These are phyloP conservation scores for Ailanthus altissimus DNA, from an alignment of 345 rosid species.

Conservation along the genomic window DNA sequence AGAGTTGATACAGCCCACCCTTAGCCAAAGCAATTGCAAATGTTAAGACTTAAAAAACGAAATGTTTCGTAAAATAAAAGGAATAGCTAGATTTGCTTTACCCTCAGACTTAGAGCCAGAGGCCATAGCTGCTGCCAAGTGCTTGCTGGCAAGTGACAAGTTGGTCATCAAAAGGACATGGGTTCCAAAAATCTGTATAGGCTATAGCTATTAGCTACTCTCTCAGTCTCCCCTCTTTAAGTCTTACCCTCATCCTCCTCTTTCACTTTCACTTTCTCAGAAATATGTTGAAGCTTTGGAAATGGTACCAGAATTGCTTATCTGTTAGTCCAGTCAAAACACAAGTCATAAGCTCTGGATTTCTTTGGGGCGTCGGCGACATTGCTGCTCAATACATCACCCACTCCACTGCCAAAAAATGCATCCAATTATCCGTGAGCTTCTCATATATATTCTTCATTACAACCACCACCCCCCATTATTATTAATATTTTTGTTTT, in stretches of 20 bases:
- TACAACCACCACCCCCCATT: neutral
- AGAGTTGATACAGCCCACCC: too few relatives aligned
- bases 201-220: neutral
- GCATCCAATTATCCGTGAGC: conserved; percentile 44
- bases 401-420: conserved; percentile 60
- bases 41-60: too few relatives aligned
- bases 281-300: conserved; percentile 72
- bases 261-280: neutral
- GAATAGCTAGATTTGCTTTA: neutral
- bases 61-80: neutral
- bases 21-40: too few relatives aligned
- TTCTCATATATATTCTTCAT: neutral
- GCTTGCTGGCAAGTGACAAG: conserved; percentile 10
- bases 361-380: conserved; percentile 89
- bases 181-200: conserved; percentile 10
- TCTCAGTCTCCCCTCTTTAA: neutral
- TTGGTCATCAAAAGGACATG: conserved; percentile 25
- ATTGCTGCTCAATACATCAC: conserved; percentile 87
- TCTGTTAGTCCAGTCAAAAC: conserved; percentile 75
- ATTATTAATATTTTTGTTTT: neutral
- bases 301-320: conserved; percentile 81
- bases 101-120: neutral
- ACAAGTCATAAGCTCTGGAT: conserved; percentile 84
- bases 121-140: too few relatives aligned
- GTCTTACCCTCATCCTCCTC: neutral